Evolutionary conservation across 2,329 filamentous ascomycete genomes (phyloP).

Genomic region (Colletotrichum cuscutae): DNA sequence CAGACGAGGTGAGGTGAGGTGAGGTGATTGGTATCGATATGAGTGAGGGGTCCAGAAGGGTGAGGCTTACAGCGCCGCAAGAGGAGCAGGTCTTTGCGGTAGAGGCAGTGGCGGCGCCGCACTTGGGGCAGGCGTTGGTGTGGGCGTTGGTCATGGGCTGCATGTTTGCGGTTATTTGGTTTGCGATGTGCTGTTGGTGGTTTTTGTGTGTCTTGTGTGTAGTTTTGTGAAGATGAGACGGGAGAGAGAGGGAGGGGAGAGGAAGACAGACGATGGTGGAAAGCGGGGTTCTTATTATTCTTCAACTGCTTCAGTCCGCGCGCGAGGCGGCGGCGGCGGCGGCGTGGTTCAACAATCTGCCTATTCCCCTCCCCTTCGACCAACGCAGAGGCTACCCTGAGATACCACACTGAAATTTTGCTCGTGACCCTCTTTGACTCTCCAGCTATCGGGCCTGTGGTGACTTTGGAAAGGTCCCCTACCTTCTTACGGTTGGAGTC

Average conservation of each 20-base stretch:
- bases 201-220: neutral
- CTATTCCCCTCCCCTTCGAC: neutral
- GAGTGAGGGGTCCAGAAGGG: neutral
- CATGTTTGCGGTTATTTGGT: conserved; percentile 32
- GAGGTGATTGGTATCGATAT: neutral
- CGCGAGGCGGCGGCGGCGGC: neutral
- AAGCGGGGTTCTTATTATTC: conserved; percentile 21
- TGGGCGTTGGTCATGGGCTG: conserved; percentile 46
- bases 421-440: conserved; percentile 17
- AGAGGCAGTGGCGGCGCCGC: conserved; percentile 57
- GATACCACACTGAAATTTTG: neutral
- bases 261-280: neutral
- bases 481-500: neutral
- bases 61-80: conserved; percentile 65
- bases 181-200: neutral
- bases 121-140: conserved; percentile 65
- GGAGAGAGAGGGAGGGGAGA: neutral
- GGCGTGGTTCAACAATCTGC: neutral
- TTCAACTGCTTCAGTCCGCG: conserved; percentile 2
- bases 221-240: neutral
- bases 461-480: neutral
- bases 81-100: conserved; percentile 62
- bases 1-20: neutral
- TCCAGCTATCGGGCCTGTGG: neutral
- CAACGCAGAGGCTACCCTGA: conserved; percentile 17